Evolutionary conservation across 2,329 filamentous ascomycete genomes (phyloP), one percentile per base, ranked within the genome.

Genomic region (Calonectria pseudoturangicola): DNA sequence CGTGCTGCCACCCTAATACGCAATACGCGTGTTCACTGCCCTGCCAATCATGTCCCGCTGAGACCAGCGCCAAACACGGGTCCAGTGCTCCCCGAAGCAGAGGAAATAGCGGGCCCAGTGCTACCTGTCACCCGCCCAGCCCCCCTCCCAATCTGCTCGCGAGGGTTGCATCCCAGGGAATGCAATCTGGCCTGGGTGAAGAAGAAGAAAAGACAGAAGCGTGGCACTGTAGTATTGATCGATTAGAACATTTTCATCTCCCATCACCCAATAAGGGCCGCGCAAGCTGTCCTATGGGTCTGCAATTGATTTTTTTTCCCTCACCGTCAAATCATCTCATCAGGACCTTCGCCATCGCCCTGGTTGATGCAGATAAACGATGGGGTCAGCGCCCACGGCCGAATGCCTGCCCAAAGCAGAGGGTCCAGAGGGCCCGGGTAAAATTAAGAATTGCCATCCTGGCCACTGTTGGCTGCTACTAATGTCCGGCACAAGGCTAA

Each of bases 341-440:
- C 30, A 33, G 30, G 43, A 30, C 28, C 48, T 25, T 48, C 62
- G 45, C 33, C 30, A 27, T 39, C 63, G 8, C 41, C 62, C 62
- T 36, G n/a, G 62, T 30, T 28, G 64, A 66, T 27, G 36, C 64
- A 66, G 64, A 66, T 66, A 66, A 51, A 66, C 64, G 64, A 66
- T 60, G 54, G 54, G 36, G 36, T 41, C 21, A 21, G 25, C n/a
- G 36, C 9, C 30, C 21, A 36, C n/a, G 36, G 36, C 3, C 30
- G 8, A 39, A 33, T 58, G 54, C 54, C 54, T 58, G 54, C 54
- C 54, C n/a, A 33, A 9, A 9, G 30, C 21, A 33, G 30, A 33
- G 30, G 30, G 15, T 10, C 33, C 6, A 36, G 10, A 36, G 54
- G 16, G 39, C 28, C 65, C 27, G 28, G 50, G 16, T 58, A 50